These are phyloP conservation scores for Hypoxylon subgilvum DNA, from an alignment of 495 filamentous ascomycete species.

Conservation along the genomic window DNA sequence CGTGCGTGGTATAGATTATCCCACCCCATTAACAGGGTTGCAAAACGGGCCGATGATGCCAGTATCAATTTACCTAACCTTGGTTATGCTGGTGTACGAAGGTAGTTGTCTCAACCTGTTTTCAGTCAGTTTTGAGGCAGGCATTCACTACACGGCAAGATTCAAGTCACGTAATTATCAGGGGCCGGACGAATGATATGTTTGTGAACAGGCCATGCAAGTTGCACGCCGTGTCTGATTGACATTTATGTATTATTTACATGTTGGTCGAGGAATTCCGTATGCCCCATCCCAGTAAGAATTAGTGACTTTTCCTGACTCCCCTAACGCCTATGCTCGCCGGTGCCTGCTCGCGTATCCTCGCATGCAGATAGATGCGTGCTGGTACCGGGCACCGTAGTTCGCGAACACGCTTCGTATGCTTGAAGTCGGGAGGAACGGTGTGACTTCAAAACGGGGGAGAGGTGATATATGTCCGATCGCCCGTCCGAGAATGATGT, in stretches of 20 bases:
- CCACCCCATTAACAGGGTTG: too few species aligned
- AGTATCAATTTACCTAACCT: too few species aligned
- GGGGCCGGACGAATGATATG: too few species aligned
- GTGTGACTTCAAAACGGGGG: neutral
- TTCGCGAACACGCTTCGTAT: constrained; percentile 9
- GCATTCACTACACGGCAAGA: too few species aligned
- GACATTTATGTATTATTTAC: constrained; percentile 35
- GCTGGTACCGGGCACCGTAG: constrained; percentile 18
- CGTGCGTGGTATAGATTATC: too few species aligned
- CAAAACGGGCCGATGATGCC: too few species aligned
- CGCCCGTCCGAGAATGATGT: too few species aligned
- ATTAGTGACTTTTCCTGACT: constrained; percentile 25
- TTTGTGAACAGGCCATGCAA: constrained; percentile 15
- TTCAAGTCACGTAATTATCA: too few species aligned
- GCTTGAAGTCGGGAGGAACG: neutral
- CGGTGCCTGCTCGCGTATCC: neutral
- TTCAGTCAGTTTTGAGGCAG: too few species aligned
- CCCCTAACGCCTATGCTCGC: constrained; percentile 33
- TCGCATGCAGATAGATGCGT: neutral
- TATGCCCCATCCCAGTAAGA: neutral
- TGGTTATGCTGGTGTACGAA: too few species aligned
- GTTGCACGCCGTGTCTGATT: constrained; percentile 14
- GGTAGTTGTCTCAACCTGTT: too few species aligned
- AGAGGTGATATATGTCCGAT: too few species aligned
- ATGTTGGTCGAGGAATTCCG: constrained; percentile 1